phyloP scores from a whole-genome alignment of 257 asterid species.

The Rubia yunnanensis region DNA sequence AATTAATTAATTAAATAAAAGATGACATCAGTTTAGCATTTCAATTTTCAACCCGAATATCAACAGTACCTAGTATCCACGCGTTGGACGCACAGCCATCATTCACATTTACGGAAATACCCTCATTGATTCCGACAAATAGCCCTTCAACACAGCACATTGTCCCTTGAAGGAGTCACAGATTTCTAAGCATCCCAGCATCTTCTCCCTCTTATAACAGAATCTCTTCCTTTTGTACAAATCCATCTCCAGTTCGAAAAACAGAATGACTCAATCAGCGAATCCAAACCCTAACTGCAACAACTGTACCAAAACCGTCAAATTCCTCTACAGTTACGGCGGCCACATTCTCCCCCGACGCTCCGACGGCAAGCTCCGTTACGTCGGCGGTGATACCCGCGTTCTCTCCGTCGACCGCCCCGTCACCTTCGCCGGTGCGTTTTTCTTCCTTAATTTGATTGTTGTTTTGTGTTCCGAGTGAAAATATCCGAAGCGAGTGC shows the following conservation, averaged over 20 bases:
- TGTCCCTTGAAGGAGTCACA: conserved; percentile 4
- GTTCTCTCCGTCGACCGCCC: conserved; percentile 54
- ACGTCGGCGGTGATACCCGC: conserved; percentile 71
- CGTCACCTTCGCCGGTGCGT: conserved; percentile 22
- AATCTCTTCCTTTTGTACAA: neutral
- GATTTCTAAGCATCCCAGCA: neutral
- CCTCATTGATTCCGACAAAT: neutral
- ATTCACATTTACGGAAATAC: neutral
- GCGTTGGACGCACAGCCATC: neutral
- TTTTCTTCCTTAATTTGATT: neutral
- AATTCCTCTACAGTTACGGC: conserved; percentile 76
- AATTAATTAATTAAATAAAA: no score
- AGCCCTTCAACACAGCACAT: neutral
- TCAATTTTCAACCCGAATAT: neutral
- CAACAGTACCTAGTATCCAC: neutral
- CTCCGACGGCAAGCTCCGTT: conserved; percentile 65
- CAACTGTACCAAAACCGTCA: conserved; percentile 22
- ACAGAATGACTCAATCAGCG: conserved; percentile 25
- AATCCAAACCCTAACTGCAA: conserved; percentile 17
- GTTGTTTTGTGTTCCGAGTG: neutral
- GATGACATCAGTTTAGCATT: no score
- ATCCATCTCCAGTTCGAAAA: neutral
- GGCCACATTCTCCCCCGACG: conserved; percentile 65
- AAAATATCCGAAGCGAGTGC: neutral
- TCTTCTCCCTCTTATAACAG: neutral